phyloP scores from a whole-genome alignment of 192 early-diverging fungal genomes.

The Backusella tuberculispora region DNA sequence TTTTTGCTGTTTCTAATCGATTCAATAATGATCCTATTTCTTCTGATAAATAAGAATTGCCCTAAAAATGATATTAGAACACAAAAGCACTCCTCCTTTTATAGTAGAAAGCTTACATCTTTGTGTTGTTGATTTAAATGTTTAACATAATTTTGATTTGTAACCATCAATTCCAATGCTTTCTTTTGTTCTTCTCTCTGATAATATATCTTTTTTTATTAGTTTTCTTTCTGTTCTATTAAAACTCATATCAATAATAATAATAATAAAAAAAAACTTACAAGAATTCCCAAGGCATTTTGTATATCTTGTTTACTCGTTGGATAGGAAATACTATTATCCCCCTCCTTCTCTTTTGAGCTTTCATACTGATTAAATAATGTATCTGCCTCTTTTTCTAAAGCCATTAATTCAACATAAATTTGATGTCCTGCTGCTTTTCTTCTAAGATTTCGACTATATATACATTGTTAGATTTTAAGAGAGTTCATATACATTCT shows the following conservation, averaged over 20 bases:
- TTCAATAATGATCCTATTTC: background rate
- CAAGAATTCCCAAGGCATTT: background rate
- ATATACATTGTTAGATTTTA: background rate
- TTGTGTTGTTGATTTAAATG: conserved; percentile 2
- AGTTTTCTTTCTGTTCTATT: too few relatives aligned
- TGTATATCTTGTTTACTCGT: background rate
- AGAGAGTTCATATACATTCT: background rate
- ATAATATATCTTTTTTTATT: background rate
- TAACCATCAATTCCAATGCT: background rate
- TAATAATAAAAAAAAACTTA: too few relatives aligned
- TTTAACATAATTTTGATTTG: background rate
- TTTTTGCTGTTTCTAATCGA: background rate
- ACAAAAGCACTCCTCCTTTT: too few relatives aligned
- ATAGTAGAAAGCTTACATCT: background rate
- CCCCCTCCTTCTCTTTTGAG: background rate
- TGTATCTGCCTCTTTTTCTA: background rate
- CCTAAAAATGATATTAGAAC: background rate
- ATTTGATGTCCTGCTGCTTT: conserved; percentile 5
- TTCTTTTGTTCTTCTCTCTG: background rate
- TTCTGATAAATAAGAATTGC: background rate
- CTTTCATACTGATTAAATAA: background rate
- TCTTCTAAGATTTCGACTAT: background rate
- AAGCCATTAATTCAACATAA: background rate
- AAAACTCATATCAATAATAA: too few relatives aligned
- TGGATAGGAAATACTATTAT: background rate